These are phyloP conservation scores for Oryza brachyantha DNA, from an alignment of 176 grass and related monocot genomes.

Conservation along the genomic window DNA sequence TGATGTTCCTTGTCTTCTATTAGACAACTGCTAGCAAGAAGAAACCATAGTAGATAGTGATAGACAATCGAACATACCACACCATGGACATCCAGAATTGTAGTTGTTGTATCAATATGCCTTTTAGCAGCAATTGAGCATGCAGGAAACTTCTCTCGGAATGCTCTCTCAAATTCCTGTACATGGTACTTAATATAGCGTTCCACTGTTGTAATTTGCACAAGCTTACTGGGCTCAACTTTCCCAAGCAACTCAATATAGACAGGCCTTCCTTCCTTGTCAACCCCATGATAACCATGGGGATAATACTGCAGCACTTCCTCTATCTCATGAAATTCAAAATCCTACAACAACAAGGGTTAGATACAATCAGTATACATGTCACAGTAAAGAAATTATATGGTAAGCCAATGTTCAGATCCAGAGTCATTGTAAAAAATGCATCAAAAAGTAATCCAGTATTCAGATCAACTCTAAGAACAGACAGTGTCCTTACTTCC, in stretches of 20 bases:
- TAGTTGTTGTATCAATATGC: constrained; percentile 84
- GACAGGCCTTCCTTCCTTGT: constrained; percentile 90
- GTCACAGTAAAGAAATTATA: constrained; percentile 11
- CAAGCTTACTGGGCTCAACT: constrained; percentile 90
- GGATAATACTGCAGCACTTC: constrained; percentile 90
- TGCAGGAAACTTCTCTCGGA: constrained; percentile 86
- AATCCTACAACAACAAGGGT: constrained; percentile 68
- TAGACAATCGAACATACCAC: constrained; percentile 70
- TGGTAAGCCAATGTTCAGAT: not conserved
- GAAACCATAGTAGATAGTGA: constrained; percentile 14
- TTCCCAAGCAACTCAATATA: constrained; percentile 97
- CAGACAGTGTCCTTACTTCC: constrained; percentile 50
- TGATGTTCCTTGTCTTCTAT: not conserved
- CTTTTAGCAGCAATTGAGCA: constrained; percentile 91
- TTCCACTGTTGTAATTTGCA: constrained; percentile 81
- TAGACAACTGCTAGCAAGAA: constrained; percentile 8
- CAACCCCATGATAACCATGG: constrained; percentile 94
- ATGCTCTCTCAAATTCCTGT: constrained; percentile 92
- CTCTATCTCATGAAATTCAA: constrained; percentile 93
- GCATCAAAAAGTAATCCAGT: not conserved
- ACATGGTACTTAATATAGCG: constrained; percentile 97
- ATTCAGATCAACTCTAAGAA: not conserved
- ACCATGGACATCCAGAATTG: constrained; percentile 96
- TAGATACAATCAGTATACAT: constrained; percentile 20
- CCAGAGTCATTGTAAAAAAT: not conserved